phyloP scores from a whole-genome alignment of 352 stramenopile species.

The Phytophthora melonis region DNA sequence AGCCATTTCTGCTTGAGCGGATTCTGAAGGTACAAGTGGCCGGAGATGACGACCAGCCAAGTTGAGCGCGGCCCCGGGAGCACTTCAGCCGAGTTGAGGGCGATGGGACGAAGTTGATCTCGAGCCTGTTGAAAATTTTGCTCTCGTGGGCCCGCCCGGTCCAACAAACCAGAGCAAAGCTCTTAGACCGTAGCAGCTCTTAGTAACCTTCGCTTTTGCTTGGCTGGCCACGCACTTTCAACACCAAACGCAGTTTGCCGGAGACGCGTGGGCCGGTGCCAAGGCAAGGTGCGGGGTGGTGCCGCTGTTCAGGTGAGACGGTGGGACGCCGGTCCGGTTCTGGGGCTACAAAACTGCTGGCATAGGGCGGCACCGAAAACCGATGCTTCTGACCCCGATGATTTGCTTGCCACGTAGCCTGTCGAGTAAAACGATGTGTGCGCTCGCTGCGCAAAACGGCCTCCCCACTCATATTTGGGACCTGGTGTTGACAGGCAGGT shows the following conservation, averaged over 20 bases:
- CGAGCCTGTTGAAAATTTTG: background rate
- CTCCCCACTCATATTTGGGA: background rate
- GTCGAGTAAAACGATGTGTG: background rate
- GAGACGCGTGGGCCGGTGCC: background rate
- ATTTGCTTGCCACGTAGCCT: background rate
- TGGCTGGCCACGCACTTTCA: background rate
- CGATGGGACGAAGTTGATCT: background rate
- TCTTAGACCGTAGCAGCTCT: background rate
- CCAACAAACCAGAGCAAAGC: background rate
- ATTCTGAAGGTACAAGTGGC: background rate
- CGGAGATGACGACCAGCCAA: background rate
- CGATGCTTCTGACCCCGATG: background rate
- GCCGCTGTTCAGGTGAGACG: background rate
- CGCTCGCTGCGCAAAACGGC: background rate
- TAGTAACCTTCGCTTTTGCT: background rate
- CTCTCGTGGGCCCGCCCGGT: background rate
- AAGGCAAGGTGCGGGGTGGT: background rate
- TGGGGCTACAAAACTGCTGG: background rate
- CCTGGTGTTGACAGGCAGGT: background rate
- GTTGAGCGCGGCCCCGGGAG: background rate
- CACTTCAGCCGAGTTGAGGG: conserved; percentile 1
- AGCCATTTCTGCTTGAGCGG: too few species aligned
- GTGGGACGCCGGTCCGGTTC: background rate
- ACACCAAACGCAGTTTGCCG: background rate
- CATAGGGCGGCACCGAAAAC: background rate